phyloP scores from a whole-genome alignment of 495 filamentous ascomycete species.

The Penicillium roqueforti region DNA sequence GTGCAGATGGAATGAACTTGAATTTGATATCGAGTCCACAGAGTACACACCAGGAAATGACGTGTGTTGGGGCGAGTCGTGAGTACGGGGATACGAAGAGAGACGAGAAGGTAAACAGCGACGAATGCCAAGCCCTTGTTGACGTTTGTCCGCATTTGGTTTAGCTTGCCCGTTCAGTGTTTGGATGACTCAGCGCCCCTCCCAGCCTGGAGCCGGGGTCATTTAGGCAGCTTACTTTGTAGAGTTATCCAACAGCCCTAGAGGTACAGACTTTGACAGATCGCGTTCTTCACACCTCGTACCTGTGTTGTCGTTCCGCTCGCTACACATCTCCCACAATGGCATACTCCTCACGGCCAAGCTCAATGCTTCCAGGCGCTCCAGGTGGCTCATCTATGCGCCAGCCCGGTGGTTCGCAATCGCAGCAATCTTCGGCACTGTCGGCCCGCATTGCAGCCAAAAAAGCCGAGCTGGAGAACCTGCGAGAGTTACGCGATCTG shows the following conservation, averaged over 20 bases:
- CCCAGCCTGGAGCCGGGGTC: too few relatives aligned
- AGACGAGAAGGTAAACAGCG: constrained; percentile 19
- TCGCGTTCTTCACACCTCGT: not conserved
- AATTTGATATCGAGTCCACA: not conserved
- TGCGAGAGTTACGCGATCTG: constrained; percentile 81
- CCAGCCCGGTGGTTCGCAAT: constrained; percentile 32
- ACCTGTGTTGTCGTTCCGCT: not conserved
- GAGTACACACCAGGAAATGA: not conserved
- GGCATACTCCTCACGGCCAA: constrained; percentile 53
- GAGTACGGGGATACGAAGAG: constrained; percentile 3
- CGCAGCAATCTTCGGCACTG: constrained; percentile 75
- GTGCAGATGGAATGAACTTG: not conserved
- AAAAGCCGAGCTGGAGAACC: constrained; percentile 84
- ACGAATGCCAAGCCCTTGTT: constrained; percentile 28
- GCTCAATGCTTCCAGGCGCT: constrained; percentile 34
- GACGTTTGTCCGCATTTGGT: constrained; percentile 37
- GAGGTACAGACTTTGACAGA: not conserved
- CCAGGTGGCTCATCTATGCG: constrained; percentile 32
- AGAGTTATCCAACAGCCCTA: not conserved
- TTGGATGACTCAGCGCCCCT: constrained; percentile 16
- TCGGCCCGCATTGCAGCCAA: constrained; percentile 87
- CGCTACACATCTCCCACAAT: constrained; percentile 30
- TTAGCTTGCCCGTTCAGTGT: constrained; percentile 21
- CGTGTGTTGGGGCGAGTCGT: not conserved
- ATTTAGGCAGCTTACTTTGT: too few relatives aligned